Evolutionary conservation across 331 rosid genomes (phyloP).

Genomic region (Telfairia occidentalis): DNA sequence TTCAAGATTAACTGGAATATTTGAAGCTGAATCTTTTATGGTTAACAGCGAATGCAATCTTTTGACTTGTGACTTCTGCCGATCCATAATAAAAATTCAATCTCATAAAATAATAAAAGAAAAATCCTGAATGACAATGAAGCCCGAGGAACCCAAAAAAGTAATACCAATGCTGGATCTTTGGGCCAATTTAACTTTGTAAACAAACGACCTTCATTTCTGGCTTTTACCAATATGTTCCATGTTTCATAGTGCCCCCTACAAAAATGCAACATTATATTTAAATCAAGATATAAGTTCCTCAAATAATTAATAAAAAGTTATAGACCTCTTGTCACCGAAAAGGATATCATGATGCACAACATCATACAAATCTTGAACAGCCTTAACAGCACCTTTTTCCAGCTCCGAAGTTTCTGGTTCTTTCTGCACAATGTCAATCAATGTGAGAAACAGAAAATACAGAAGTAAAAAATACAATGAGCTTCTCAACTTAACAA

Average conservation of each 20-base stretch:
- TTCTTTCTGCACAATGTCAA: conserved; percentile 40
- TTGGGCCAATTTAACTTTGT: conserved; percentile 76
- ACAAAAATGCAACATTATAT: conserved; percentile 2
- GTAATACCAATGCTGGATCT: conserved; percentile 53
- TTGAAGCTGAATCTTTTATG: conserved; percentile 85
- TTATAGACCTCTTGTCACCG: conserved; percentile 56
- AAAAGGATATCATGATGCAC: conserved; percentile 55
- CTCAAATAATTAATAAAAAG: not conserved
- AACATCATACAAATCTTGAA: conserved; percentile 83
- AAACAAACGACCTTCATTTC: conserved; percentile 69
- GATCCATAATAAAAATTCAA: conserved; percentile 11
- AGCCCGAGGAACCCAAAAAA: conserved; percentile 4
- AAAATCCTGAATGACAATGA: not conserved
- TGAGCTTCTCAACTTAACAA: not conserved
- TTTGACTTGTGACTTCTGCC: conserved; percentile 65
- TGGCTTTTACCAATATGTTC: conserved; percentile 52
- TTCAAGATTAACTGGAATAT: conserved; percentile 84
- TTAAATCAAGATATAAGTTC: not conserved
- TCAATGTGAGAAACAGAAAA: not conserved
- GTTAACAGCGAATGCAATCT: conserved; percentile 75
- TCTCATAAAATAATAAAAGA: not conserved
- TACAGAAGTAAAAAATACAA: not conserved
- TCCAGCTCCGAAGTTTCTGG: conserved; percentile 43
- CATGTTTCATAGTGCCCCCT: conserved; percentile 71
- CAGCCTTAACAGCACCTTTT: conserved; percentile 73